A percentile compares a stretch with the other conserved stretches of the same genome.
phyloP scores from a whole-genome alignment of 2,329 filamentous ascomycete genomes.

The Thelonectria blattea region DNA sequence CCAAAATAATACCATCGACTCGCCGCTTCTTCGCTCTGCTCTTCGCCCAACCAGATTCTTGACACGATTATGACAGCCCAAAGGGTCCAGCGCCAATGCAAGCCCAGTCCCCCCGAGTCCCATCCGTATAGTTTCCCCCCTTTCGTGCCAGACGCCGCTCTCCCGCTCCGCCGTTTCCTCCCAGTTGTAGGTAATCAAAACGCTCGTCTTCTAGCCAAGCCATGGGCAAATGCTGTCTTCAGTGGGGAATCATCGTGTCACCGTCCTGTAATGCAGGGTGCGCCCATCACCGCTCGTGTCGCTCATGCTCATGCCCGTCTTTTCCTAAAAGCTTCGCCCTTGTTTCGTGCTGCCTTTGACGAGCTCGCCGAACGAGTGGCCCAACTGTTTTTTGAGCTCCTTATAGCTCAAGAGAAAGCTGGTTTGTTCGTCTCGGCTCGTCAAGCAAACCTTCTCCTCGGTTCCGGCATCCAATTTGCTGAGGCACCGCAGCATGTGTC shows the following conservation, averaged over 20 bases:
- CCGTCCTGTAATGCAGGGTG: background rate
- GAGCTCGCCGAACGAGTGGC: constrained; percentile 64
- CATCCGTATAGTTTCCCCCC: constrained; percentile 5
- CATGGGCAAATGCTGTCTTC: constrained; percentile 10
- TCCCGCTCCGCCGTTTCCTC: constrained; percentile 7
- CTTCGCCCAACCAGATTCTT: constrained; percentile 19
- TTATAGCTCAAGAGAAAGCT: constrained; percentile 89
- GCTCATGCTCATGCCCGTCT: constrained; percentile 2
- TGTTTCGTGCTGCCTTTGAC: constrained; percentile 52
- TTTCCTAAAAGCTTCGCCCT: constrained; percentile 44
- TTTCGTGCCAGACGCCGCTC: constrained; percentile 7
- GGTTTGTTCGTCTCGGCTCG: constrained; percentile 89
- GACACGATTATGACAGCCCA: constrained; percentile 25
- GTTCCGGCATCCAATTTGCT: constrained; percentile 92
- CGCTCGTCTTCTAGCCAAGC: constrained; percentile 23
- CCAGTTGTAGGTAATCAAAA: constrained; percentile 21
- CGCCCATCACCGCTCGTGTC: background rate
- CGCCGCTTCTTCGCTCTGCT: constrained; percentile 22
- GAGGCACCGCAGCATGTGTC: constrained; percentile 83
- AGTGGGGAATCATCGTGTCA: constrained; percentile 18
- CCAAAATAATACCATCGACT: constrained; percentile 25
- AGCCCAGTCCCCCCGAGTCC: constrained; percentile 12
- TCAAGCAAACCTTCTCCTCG: constrained; percentile 84
- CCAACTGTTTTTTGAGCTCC: constrained; percentile 76
- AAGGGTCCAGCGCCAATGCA: constrained; percentile 19